Base-by-base conservation (phyloP, 2,329 filamentous ascomycete species). In the Venturia nashicola region DNA sequence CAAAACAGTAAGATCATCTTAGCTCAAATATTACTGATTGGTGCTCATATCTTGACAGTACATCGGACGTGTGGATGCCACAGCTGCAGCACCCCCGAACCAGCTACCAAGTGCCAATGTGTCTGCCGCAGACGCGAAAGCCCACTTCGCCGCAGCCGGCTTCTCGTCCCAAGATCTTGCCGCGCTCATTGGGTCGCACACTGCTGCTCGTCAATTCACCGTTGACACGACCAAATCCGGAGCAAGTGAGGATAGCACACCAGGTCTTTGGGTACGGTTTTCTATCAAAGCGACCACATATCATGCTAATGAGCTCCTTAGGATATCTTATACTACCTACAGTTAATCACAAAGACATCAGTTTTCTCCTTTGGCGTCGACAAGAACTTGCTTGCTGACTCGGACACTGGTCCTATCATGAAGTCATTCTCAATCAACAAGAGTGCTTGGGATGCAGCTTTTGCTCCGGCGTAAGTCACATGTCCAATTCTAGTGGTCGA, bases 121-220 rank as follows among this genome's bases (percentile, higher is more conserved):
- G 59, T 64, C 72, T 18, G 77, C 78, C 23, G 72, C 77, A 32
- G 72, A 70, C 14, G 72, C 83, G 46, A 75, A 82, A 62, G 67
- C 72, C 3, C 73, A 81, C 8, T 84, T 83, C 70, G 66, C 68
- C 39, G 75, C 76, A 66, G 83, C 83, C 71, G 80, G 80, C 2
- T 79, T 84, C 71, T 72, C 71, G 9, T 71, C 79, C 1, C 70
- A 71, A 36, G 82, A 82, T 61, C 76, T 84, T 3, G 77, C 80
- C 2, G 81, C 82, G 0, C 77, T 85, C 0, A 68, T 84, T 3
- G 82, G 83, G 63, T 81, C 82, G 0, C 82, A 85, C 70, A 77
- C 78, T 3, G 73, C 77, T 8, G 76, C 78, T 7, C 76, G 74
- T 66, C 81, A 84, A 67, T 75, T 73, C 62, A 77, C 77, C 66